Evolutionary conservation across 306 rosid genomes (phyloP), one percentile per base, ranked within the genome.

Genomic region (Acacia confusa): DNA sequence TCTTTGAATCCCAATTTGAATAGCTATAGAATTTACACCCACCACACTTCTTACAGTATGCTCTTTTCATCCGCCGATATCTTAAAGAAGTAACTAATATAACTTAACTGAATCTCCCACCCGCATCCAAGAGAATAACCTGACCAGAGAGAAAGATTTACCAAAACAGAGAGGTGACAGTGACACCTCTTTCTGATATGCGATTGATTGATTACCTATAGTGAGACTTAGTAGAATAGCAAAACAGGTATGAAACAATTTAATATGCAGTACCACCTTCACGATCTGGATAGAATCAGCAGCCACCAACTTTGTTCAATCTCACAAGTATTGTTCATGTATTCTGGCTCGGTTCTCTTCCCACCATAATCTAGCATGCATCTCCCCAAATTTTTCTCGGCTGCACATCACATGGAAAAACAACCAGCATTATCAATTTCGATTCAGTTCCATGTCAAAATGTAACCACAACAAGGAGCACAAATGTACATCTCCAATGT

Each of bases 331-430:
- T 66, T 87, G 95, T 90, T 91, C 95, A 66, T 95, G 97, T 93
- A 95, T 90, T 89, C 99, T 91, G 55, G 91, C 95, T 32, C 97
- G 97, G 74, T 95, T 95, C 89, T 95, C 99, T 84, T 91, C 99
- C 99, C 99, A 95, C 99, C 99, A 95, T 81, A 95, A 71, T 84
- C 95, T 90, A 65, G 99, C 99, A 77, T 95, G 97, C 93, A 95
- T 77, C 89, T 95, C 99, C 41, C 99, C 99, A 63, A 95, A 95
- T 76, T 76, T 95, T 86, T 93, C 99, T 66, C 99, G 99, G 88
- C 99, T 95, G 88, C 89, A 85, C 41, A 73, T 47, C 40, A 57
- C 52, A 25, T 25, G n/a, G 48, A 60, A 68, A 43, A 84, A 78
- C 69, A 71, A 43, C 65, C 24, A 60, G 57, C 61, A 50, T 65